Evolutionary conservation across 257 asterid genomes (phyloP).

Genomic region (Ehretia macrophylla): DNA sequence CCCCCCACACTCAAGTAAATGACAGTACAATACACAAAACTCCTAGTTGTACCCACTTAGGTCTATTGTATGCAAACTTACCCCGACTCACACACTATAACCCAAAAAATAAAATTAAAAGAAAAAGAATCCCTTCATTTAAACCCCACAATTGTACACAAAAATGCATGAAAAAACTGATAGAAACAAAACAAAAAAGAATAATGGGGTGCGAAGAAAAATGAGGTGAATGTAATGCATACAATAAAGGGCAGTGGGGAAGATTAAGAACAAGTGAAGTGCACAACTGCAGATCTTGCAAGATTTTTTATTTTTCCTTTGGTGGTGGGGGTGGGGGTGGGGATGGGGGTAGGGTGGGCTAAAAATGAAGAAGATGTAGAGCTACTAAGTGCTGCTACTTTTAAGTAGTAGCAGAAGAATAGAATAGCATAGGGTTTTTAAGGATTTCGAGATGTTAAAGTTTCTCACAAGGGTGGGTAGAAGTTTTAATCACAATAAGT

Average conservation of each 20-base stretch:
- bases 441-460: neutral
- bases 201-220: neutral
- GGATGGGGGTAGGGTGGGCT: neutral
- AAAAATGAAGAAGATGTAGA: neutral
- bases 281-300: too few species aligned
- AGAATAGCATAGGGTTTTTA: neutral
- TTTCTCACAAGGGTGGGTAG: too few species aligned
- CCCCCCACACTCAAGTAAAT: too few species aligned
- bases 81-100: too few species aligned
- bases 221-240: neutral
- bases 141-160: neutral
- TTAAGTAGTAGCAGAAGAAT: neutral
- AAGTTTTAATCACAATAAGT: too few species aligned
- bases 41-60: too few species aligned
- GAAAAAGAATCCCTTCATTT: neutral
- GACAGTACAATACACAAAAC: too few species aligned
- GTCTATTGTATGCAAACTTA: too few species aligned
- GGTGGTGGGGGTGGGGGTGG: neutral
- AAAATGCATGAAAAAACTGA: neutral
- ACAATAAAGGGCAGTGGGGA: neutral
- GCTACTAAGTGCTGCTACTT: neutral
- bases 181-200: too few species aligned
- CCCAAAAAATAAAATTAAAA: too few species aligned
- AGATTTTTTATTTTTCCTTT: too few species aligned
- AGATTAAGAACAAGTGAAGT: too few species aligned